Percentiles rank a stretch among this genome's conserved stretches.
These are phyloP conservation scores for Dactylellina haptotyla DNA, from an alignment of 2,329 filamentous ascomycete genomes.

Conservation along the genomic window DNA sequence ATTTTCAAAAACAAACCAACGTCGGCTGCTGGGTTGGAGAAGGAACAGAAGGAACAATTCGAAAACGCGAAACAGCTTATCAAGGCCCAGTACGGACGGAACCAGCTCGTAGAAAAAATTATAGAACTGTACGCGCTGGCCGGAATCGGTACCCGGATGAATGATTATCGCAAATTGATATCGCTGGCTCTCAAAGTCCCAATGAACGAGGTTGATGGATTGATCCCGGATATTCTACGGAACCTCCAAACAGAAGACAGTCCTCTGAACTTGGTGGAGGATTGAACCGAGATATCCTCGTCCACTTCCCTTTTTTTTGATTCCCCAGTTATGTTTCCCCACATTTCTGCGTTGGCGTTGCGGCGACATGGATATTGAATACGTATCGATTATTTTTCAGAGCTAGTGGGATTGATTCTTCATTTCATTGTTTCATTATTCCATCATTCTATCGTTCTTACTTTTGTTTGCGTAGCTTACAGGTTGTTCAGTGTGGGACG, in stretches of 20 bases:
- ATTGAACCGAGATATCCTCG: no score
- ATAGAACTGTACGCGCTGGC: slow-evolving; percentile 57
- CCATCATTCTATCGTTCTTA: no score
- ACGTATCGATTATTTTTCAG: no score
- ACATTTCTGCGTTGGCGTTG: no score
- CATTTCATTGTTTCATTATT: no score
- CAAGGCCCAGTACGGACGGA: slow-evolving; percentile 56
- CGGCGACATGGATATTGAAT: no score
- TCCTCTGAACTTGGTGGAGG: slow-evolving; percentile 33
- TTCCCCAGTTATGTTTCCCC: background rate
- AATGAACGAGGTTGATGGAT: slow-evolving; percentile 57
- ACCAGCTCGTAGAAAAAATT: slow-evolving; percentile 57
- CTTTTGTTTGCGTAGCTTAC: no score
- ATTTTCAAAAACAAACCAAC: slow-evolving; percentile 53
- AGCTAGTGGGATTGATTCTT: no score
- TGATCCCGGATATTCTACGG: slow-evolving; percentile 58
- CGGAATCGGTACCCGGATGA: slow-evolving; percentile 57
- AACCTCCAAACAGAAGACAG: slow-evolving; percentile 56
- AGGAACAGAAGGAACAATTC: slow-evolving; percentile 56
- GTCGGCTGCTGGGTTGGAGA: slow-evolving; percentile 54
- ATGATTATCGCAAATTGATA: slow-evolving; percentile 58
- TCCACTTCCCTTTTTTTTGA: background rate
- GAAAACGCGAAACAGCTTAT: slow-evolving; percentile 55
- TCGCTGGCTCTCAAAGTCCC: slow-evolving; percentile 57
- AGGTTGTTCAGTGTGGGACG: no score